Base-by-base conservation (phyloP, 306 rosid genomes). In the Echinosophora koreensis region DNA sequence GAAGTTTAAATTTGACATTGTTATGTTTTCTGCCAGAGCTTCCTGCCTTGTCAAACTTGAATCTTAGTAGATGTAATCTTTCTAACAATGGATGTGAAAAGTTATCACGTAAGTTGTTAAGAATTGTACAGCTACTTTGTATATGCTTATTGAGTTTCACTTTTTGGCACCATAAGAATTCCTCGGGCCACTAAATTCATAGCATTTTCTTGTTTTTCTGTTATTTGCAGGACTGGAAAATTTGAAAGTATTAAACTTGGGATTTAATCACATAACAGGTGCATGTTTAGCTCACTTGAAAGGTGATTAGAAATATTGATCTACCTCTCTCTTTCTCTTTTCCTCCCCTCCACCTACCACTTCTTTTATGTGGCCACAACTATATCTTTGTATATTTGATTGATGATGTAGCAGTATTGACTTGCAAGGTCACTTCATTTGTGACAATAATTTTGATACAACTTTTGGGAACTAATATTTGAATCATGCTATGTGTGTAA, bases 171-270 rank as follows among this genome's bases (percentile, higher is more conserved):
- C 34, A 47, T 58, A 27, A 74, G 14, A 46, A 35, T 57, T 66
- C 22, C 47, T 11, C 39, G 6, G 22, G 39, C 34, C 16, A 50
- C 76, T 64, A 6, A 60, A 74, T 51, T 59, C 22, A 42, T 73
- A 12, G 49, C 52, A 37, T 55, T 63, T 38, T 41, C 38, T 69
- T 77, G 56, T 4, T 76, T 52, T 74, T 22, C 22, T 22, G 22
- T 22, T 22, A 51, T 44, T 61, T 52, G 83, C 90, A 92, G 98
- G 93, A 70, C 81, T 94, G 62, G 81, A 77, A 59, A 91, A 87
- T 71, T 83, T 94, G 81, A 86, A 90, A 77, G 89, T 90, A 35
- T 73, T 94, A 46, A 89, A 92, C 88, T 84, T 94, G 90, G 97
- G 90, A 50, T 90, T 92, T 83, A 92, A 81, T 74, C 87, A 80